Base-by-base conservation (phyloP, 2,329 filamentous ascomycete species). In the Penicillium italicum region DNA sequence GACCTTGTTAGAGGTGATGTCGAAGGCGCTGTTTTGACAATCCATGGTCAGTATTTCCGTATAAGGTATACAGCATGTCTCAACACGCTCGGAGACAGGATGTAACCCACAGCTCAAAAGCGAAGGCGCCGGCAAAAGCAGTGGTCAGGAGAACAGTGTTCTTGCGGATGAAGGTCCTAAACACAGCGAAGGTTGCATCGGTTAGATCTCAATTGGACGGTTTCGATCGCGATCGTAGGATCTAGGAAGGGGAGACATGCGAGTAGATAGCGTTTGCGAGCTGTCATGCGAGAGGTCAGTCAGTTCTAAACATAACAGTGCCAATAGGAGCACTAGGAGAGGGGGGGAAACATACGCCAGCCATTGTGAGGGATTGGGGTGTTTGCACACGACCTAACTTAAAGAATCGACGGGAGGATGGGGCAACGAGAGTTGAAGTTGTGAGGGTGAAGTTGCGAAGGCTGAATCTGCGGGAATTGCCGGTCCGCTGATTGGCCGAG, bases 91-190 rank as follows among this genome's bases (percentile, higher is more conserved):
- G 40, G 31, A 50, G 22, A 26, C 37, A 30, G 55, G 18, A 47
- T 50, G 50, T 60, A 50, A 79, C 90, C 73, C 85, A 99, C 94
- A 99, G 83, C 81, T 97, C 91, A 74, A 96, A 91, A 62, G 83
- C 90, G 73, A 99, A 99, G 65, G 92, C 93, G 65, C 85, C 83
- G 66, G 80, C 84, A 75, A 99, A 99, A 73, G 99, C 89, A 63
- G 86, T 83, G 65, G 85, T 87, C 69, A 99, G 82, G 85, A 96
- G 96, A 74, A 88, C 82, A 69, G 83, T 88, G 82, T 99, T 99
- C 74, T 84, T 87, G 77, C 88, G 87, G 82, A 97, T 87, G 66
- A 97, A 71, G 72, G 85, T 77, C 81, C 94, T 97, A 71, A 62
- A 63, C 20, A n/a, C 22, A 45, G 33, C 26, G 4, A 53, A 53